Base-by-base conservation (phyloP, 345 rosid species). In the Populus alba region DNA sequence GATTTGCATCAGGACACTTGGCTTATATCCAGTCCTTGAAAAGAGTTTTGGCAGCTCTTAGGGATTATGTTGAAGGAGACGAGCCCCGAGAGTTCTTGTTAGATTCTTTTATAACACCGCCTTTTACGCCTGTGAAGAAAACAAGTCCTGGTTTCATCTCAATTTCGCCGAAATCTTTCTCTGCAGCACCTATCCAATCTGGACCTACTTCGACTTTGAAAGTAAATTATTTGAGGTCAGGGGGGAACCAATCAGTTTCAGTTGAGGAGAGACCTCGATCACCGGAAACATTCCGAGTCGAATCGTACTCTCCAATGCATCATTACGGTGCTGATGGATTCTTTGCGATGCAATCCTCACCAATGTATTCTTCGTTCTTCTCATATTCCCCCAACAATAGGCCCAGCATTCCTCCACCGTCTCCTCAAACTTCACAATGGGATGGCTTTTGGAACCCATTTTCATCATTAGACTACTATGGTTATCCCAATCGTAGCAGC, bases 381-480 rank as follows among this genome's bases (percentile, higher is more conserved):
- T 69, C 89, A 22, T 84, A 87, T 74, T 84, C 88, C 22, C 83
- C 91, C 25, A 85, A 88, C 25, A 77, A 84, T 70, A 86, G 88
- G 75, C 86, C 90, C 55, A 86, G 81, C 73, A 76, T 96, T 47
- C 99, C 93, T 69, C 95, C 97, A 55, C 89, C 92, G 73, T 92
- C 98, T 0, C 99, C 99, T 8, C 99, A 90, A 84, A 86, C 88
- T 73, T 92, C 98, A 0, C 95, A 88, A 79, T 96, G 99, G 99
- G 97, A 96, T 78, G 88, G 87, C 83, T 96, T 96, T 80, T 96
- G 99, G 99, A 92, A 96, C 81, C 98, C 98, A 8, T 96, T 96
- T 75, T 94, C 99, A 3, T 93, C 98, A 1, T 74, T 94, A 74
- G 99, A 96, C 79, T 82, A 90, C 81, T 92, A 94, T 59, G 94